These are phyloP conservation scores for Beta corolliflora DNA, from an alignment of 179 eudicot species.

Conservation along the genomic window DNA sequence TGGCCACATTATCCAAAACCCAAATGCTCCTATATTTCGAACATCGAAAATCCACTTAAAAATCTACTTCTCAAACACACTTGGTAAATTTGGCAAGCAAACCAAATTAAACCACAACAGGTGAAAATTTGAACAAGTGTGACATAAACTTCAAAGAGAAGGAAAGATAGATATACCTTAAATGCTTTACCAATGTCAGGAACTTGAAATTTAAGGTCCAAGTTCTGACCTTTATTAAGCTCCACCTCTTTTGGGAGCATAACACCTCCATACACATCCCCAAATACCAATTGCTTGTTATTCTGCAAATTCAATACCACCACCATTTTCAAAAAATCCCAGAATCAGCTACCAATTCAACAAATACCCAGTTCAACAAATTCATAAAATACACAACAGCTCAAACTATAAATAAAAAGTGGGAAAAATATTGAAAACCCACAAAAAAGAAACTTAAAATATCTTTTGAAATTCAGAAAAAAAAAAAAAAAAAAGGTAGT, in stretches of 20 bases:
- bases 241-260: constrained; percentile 36
- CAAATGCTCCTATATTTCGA: not conserved
- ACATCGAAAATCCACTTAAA: not conserved
- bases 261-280: constrained; percentile 47
- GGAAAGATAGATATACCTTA: constrained; percentile 29
- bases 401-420: not conserved
- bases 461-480: not conserved
- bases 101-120: not conserved
- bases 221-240: constrained; percentile 28
- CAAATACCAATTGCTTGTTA: constrained; percentile 37
- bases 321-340: constrained; percentile 1
- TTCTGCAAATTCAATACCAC: constrained; percentile 38
- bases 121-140: not conserved
- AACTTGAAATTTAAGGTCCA: constrained; percentile 38
- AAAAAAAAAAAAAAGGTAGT: not conserved
- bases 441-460: constrained; percentile 11
- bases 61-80: not conserved
- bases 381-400: not conserved
- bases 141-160: not conserved
- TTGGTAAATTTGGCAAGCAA: not conserved
- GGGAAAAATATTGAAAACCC: not conserved
- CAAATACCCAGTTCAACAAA: constrained; percentile 31
- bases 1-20: not conserved
- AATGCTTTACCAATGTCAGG: constrained; percentile 47
- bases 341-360: constrained; percentile 4